Conservation (phyloP, 2,329 filamentous ascomycete species). For the Aspergillus melleus region DNA sequence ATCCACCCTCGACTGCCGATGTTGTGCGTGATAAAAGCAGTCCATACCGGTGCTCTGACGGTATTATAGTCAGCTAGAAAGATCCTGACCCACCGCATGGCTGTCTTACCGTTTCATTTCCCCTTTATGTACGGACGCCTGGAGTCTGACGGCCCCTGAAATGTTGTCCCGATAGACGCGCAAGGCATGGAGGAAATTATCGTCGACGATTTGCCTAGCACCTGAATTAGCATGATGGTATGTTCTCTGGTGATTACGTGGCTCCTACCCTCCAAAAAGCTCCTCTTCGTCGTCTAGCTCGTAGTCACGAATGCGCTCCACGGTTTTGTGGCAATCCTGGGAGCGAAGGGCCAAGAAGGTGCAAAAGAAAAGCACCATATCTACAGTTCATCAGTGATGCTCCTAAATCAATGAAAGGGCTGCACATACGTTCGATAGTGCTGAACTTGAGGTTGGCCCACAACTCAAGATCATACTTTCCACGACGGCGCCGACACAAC, state of each 20-base stretch:
- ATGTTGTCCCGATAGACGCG: conserved; percentile 55
- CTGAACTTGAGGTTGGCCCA: conserved; percentile 59
- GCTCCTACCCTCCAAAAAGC: conserved; percentile 51
- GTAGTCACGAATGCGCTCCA: conserved; percentile 47
- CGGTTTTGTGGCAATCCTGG: conserved; percentile 50
- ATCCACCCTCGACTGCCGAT: conserved; percentile 52
- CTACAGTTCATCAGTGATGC: conserved; percentile 28
- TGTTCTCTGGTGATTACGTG: not conserved
- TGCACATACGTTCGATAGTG: conserved; percentile 52
- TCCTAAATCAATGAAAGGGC: not conserved
- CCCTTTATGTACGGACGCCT: conserved; percentile 56
- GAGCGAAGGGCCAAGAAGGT: conserved; percentile 59
- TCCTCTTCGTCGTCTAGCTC: conserved; percentile 51
- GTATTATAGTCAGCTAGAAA: not conserved
- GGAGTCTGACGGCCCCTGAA: conserved; percentile 55
- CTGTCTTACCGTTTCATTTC: conserved; percentile 48
- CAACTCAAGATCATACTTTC: conserved; percentile 44
- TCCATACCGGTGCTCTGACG: conserved; percentile 59
- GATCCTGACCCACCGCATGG: not conserved
- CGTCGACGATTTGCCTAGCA: conserved; percentile 53
- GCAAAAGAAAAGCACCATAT: conserved; percentile 59
- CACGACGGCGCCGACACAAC: conserved; percentile 36
- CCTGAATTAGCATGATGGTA: not conserved
- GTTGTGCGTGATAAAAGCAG: conserved; percentile 55
- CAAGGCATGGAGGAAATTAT: conserved; percentile 54